A percentile compares a stretch with the other conserved stretches of the same genome.
Evolutionary conservation across 305 asterid species (phyloP).

Genomic region (Ilex paraguariensis): DNA sequence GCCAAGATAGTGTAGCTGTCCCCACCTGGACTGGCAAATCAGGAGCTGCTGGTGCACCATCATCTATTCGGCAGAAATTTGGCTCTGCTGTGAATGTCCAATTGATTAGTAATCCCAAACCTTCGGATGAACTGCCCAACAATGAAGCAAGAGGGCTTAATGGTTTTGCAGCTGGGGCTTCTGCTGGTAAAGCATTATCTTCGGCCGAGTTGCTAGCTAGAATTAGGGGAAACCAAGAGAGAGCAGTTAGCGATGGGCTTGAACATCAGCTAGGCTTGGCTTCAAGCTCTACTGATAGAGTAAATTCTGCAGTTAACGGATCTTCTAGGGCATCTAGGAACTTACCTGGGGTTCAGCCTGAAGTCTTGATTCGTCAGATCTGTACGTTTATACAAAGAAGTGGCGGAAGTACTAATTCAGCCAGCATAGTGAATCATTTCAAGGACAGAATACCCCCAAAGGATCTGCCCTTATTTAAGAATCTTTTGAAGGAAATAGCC

Average conservation of each 20-base stretch:
- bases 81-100: slow-evolving; percentile 68
- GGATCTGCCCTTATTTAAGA: slow-evolving; percentile 82
- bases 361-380: slow-evolving; percentile 80
- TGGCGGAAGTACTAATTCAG: slow-evolving; percentile 73
- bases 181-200: slow-evolving; percentile 84
- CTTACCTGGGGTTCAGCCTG: slow-evolving; percentile 50
- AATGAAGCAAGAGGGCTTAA: slow-evolving; percentile 28
- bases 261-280: slow-evolving; percentile 58
- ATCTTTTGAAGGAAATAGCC: slow-evolving; percentile 89
- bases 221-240: slow-evolving; percentile 61
- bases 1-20: slow-evolving; percentile 66
- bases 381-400: slow-evolving; percentile 77
- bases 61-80: slow-evolving; percentile 59
- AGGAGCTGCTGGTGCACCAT: slow-evolving; percentile 96
- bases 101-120: slow-evolving; percentile 36
- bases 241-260: slow-evolving; percentile 64
- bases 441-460: slow-evolving; percentile 73
- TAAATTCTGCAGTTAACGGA: slow-evolving; percentile 25
- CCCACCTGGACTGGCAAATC: slow-evolving; percentile 98
- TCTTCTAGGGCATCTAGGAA: slow-evolving; percentile 31
- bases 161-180: slow-evolving; percentile 62
- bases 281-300: slow-evolving; percentile 35
- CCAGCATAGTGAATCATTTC: slow-evolving; percentile 67
- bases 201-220: slow-evolving; percentile 74
- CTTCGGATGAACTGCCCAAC: slow-evolving; percentile 27